Percentiles rank a stretch among this genome's conserved stretches.
These are phyloP conservation scores for Coniferiporia weirii DNA, from an alignment of 1,284 basidiomycete species.

Conservation along the genomic window DNA sequence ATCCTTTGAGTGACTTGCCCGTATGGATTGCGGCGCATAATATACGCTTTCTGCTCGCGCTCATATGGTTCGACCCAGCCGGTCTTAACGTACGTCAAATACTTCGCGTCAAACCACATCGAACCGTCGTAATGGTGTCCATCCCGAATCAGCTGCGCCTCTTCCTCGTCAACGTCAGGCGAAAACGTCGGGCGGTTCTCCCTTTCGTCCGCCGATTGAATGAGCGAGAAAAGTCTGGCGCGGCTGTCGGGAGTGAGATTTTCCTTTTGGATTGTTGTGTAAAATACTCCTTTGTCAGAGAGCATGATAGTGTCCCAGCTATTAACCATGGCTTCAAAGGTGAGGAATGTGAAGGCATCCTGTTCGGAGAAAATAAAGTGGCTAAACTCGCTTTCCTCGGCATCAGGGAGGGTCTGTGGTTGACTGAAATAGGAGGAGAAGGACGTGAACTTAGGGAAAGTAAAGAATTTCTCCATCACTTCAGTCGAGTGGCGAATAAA, in stretches of 20 bases:
- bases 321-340: conserved; percentile 16
- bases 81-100: conserved; percentile 14
- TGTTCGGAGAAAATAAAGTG: conserved; percentile 17
- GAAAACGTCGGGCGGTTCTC: conserved; percentile 5
- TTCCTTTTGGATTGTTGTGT: conserved; percentile 4
- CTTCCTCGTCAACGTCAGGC: conserved; percentile 8
- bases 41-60: conserved; percentile 17
- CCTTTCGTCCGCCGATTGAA: background rate
- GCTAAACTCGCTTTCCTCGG: conserved; percentile 18
- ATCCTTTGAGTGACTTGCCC: conserved; percentile 13
- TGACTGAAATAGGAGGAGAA: conserved; percentile 9
- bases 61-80: conserved; percentile 15
- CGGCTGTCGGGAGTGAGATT: conserved; percentile 4
- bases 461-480: conserved; percentile 12
- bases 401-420: conserved; percentile 5
- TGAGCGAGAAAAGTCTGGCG: background rate
- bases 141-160: conserved; percentile 1
- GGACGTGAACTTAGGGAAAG: conserved; percentile 17
- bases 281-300: conserved; percentile 16
- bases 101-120: conserved; percentile 14
- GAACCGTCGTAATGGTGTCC: conserved; percentile 5
- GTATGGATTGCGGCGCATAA: conserved; percentile 15
- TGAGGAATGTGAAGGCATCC: conserved; percentile 16
- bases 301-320: conserved; percentile 12
- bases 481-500: conserved; percentile 16